Evolutionary conservation across 2,329 filamentous ascomycete species (phyloP).

Genomic region (Colletotrichum cereale): DNA sequence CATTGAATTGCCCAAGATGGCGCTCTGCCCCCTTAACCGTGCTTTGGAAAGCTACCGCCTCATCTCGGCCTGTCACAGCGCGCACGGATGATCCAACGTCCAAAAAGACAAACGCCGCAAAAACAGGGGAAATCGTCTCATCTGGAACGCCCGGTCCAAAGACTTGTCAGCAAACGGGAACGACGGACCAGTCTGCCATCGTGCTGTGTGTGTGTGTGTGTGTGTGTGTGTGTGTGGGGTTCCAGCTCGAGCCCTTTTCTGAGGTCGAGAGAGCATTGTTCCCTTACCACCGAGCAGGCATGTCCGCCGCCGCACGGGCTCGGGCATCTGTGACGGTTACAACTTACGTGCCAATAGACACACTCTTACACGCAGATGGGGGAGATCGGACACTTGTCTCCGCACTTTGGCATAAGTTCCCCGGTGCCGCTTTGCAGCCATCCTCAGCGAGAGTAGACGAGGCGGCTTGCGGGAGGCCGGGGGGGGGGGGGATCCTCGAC

Average conservation of each 20-base stretch:
- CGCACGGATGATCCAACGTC: conserved; percentile 26
- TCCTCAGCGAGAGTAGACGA: no score
- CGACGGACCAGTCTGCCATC: background rate
- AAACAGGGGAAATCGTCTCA: background rate
- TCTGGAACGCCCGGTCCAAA: background rate
- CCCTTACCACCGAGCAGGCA: conserved; percentile 15
- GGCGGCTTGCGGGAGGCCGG: background rate
- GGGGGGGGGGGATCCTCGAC: background rate
- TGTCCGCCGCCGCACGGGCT: conserved; percentile 22
- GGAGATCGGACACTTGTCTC: background rate
- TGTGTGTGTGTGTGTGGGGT: no score
- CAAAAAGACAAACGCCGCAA: background rate
- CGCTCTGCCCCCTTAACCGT: conserved; percentile 24
- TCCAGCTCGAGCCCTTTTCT: background rate
- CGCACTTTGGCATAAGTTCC: background rate
- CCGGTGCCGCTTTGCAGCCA: background rate
- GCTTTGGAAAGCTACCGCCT: conserved; percentile 1
- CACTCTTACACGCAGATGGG: background rate
- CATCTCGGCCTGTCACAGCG: background rate
- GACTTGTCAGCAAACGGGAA: background rate
- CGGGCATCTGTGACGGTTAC: background rate
- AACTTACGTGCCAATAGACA: conserved; percentile 4
- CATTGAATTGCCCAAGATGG: background rate
- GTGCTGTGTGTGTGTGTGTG: no score
- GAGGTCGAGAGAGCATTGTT: background rate